These are phyloP conservation scores for Inonotus hispidus DNA, from an alignment of 1,284 basidiomycete species.

Conservation along the genomic window DNA sequence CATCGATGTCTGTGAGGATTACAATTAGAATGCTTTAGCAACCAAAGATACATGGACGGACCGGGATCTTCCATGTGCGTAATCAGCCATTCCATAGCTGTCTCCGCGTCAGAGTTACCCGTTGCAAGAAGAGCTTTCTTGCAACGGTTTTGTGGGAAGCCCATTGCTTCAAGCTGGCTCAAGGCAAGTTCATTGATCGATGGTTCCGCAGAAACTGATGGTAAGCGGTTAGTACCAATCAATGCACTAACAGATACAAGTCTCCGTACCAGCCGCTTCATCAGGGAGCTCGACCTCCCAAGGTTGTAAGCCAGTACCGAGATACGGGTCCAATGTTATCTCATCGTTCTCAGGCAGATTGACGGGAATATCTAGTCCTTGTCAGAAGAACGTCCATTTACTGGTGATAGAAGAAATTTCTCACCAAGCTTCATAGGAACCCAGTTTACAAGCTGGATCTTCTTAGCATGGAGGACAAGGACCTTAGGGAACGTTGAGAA, in stretches of 20 bases:
- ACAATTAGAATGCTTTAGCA: neutral
- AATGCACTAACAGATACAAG: slow-evolving; percentile 5
- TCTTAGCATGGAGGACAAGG: slow-evolving; percentile 87
- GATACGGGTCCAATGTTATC: slow-evolving; percentile 63
- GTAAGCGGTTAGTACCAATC: neutral
- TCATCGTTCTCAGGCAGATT: slow-evolving; percentile 59
- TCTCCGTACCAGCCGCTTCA: slow-evolving; percentile 33
- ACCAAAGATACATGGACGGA: slow-evolving; percentile 28
- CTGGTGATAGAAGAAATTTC: neutral
- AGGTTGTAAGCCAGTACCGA: slow-evolving; percentile 70
- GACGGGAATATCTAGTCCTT: slow-evolving; percentile 73
- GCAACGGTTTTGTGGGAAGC: slow-evolving; percentile 78
- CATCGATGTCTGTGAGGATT: slow-evolving; percentile 71
- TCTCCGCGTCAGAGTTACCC: slow-evolving; percentile 72
- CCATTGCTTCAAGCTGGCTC: slow-evolving; percentile 78
- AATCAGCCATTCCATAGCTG: slow-evolving; percentile 96
- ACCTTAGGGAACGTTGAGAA: slow-evolving; percentile 89
- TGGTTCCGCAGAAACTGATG: slow-evolving; percentile 37
- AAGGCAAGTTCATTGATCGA: slow-evolving; percentile 73
- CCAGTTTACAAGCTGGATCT: slow-evolving; percentile 97
- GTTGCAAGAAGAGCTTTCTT: slow-evolving; percentile 90
- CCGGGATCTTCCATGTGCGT: slow-evolving; percentile 92
- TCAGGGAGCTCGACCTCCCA: slow-evolving; percentile 75
- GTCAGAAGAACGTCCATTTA: neutral
- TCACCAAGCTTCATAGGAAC: slow-evolving; percentile 90